These are phyloP conservation scores for Pestalotiopsis sp. DNA, from an alignment of 2,329 filamentous ascomycete genomes.

Conservation along the genomic window DNA sequence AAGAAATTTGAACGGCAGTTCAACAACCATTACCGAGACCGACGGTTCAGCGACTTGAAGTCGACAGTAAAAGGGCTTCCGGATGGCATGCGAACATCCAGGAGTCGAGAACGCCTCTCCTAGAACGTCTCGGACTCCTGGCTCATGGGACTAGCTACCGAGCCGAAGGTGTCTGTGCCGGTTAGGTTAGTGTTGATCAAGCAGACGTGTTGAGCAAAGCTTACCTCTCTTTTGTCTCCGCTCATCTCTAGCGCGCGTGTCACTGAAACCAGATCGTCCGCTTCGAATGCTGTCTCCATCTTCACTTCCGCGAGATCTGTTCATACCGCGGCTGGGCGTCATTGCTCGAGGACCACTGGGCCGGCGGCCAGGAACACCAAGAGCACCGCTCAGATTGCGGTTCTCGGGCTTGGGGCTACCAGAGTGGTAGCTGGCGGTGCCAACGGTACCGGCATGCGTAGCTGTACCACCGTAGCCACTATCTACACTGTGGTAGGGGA, in stretches of 20 bases:
- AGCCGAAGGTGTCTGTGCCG: slow-evolving; percentile 54
- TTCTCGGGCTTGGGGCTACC: slow-evolving; percentile 60
- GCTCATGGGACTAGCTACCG: slow-evolving; percentile 41
- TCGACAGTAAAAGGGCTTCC: slow-evolving; percentile 32
- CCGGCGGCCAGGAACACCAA: slow-evolving; percentile 53
- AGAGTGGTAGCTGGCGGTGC: slow-evolving; percentile 45
- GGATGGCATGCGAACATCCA: slow-evolving; percentile 27
- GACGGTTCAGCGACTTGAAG: slow-evolving; percentile 20
- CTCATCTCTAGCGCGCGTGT: slow-evolving; percentile 31
- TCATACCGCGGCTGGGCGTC: slow-evolving; percentile 55
- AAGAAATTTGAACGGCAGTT: not conserved
- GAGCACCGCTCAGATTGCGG: slow-evolving; percentile 56
- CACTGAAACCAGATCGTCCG: not conserved
- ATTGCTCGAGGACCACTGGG: slow-evolving; percentile 64
- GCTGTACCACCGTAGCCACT: slow-evolving; percentile 55
- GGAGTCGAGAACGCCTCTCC: slow-evolving; percentile 30
- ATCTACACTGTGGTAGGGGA: slow-evolving; percentile 59
- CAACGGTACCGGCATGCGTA: slow-evolving; percentile 36
- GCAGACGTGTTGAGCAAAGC: slow-evolving; percentile 20
- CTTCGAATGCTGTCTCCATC: slow-evolving; percentile 41
- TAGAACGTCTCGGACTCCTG: slow-evolving; percentile 59
- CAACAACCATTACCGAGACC: not conserved
- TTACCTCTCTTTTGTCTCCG: slow-evolving; percentile 61
- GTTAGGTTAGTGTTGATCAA: slow-evolving; percentile 7
- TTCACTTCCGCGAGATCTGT: slow-evolving; percentile 38